Percentiles rank a stretch among this genome's conserved stretches.
Evolutionary conservation across 2,329 filamentous ascomycete species (phyloP).

Genomic region (Fusarium xyrophilum): DNA sequence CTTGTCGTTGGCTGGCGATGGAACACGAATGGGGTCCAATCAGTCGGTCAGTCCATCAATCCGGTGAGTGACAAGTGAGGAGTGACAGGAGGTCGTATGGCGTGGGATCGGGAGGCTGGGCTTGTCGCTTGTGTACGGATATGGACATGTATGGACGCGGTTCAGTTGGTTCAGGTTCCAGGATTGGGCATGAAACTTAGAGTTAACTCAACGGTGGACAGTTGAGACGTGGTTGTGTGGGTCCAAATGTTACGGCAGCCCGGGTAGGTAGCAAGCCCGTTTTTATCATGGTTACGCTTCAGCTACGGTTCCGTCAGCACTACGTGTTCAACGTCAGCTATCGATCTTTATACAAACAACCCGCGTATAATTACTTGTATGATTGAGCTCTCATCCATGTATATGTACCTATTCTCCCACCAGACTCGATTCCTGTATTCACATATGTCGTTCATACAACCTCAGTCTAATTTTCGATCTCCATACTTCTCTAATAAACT

Average conservation of each 20-base stretch:
- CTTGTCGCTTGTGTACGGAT: slow-evolving; percentile 36
- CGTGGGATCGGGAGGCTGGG: slow-evolving; percentile 31
- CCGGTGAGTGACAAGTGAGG: slow-evolving; percentile 10
- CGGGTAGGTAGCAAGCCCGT: slow-evolving; percentile 4
- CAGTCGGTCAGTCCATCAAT: slow-evolving; percentile 12
- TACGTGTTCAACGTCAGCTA: not conserved
- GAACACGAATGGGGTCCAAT: slow-evolving; percentile 29
- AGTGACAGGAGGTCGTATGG: slow-evolving; percentile 17
- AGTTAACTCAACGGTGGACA: slow-evolving; percentile 30
- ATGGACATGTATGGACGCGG: slow-evolving; percentile 37
- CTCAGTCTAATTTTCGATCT: not conserved
- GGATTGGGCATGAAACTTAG: slow-evolving; percentile 41
- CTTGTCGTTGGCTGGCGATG: slow-evolving; percentile 33
- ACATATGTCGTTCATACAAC: not conserved
- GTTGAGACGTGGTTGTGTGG: slow-evolving; percentile 38
- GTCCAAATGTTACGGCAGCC: slow-evolving; percentile 21
- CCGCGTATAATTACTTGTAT: not conserved
- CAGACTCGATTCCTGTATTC: not conserved
- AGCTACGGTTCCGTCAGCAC: not conserved
- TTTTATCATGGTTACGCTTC: slow-evolving; percentile 32
- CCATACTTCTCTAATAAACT: not conserved
- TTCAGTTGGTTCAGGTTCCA: slow-evolving; percentile 36
- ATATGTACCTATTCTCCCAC: not conserved
- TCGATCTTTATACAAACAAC: not conserved
- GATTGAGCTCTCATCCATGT: not conserved